Conservation (phyloP, 2,329 filamentous ascomycete genomes). For the Phyllosticta citribraziliensis region DNA sequence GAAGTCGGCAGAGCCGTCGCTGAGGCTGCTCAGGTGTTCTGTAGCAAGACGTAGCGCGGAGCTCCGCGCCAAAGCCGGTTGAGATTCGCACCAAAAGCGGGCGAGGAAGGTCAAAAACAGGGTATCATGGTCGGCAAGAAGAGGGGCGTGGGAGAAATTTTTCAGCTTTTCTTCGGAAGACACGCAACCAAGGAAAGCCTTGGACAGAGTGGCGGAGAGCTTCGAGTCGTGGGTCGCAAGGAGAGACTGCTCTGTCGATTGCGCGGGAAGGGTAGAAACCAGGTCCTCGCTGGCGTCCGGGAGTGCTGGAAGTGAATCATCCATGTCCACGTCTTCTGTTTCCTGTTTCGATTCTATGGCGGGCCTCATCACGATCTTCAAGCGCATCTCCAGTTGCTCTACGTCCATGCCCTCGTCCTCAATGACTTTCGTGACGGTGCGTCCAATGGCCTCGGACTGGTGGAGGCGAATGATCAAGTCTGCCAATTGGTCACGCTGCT, state of each 20-base stretch:
- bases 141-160: conserved; percentile 44
- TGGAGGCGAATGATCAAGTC: conserved; percentile 23
- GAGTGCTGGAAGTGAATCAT: conserved; percentile 21
- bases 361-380: conserved; percentile 57
- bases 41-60: conserved; percentile 54
- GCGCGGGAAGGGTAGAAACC: conserved; percentile 16
- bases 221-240: conserved; percentile 14
- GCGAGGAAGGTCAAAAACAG: conserved; percentile 66
- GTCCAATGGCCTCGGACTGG: conserved; percentile 28
- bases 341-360: conserved; percentile 15
- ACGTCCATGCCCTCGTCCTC: conserved; percentile 61
- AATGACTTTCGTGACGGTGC: conserved; percentile 58
- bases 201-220: conserved; percentile 22
- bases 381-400: conserved; percentile 62
- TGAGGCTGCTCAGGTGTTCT: conserved; percentile 16
- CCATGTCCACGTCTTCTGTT: conserved; percentile 43
- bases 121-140: conserved; percentile 46
- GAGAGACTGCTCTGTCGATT: conserved; percentile 22
- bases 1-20: conserved; percentile 48
- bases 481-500: conserved; percentile 22
- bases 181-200: conserved; percentile 22
- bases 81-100: conserved; percentile 62
- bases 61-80: conserved; percentile 57
- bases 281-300: conserved; percentile 10
- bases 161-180: conserved; percentile 14